A percentile compares a stretch with the other conserved stretches of the same genome.
These are phyloP conservation scores for Eucalyptus rudis DNA, from an alignment of 345 rosid species.

Conservation along the genomic window DNA sequence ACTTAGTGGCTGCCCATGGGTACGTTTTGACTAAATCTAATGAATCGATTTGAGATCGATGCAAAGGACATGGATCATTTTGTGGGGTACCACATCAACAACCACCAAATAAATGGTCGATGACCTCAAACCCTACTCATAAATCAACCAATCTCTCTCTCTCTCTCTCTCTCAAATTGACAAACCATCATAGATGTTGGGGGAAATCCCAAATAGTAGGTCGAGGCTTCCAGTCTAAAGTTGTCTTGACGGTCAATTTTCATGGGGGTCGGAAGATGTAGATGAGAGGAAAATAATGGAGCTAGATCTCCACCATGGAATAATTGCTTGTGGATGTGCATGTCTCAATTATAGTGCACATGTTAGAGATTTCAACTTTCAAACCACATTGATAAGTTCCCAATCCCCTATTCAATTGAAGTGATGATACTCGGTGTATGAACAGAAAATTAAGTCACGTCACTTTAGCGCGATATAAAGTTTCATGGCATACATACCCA, in stretches of 20 bases:
- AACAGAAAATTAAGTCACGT: background rate
- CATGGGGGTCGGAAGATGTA: background rate
- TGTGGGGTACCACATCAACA: background rate
- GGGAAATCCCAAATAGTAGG: background rate
- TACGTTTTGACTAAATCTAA: no score
- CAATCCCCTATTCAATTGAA: background rate
- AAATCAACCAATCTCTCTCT: background rate
- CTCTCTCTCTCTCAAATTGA: background rate
- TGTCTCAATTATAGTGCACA: background rate
- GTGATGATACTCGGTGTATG: background rate
- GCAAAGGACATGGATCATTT: background rate
- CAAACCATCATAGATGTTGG: background rate
- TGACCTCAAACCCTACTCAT: background rate
- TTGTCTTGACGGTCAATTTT: background rate
- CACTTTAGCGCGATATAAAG: background rate
- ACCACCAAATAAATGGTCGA: background rate
- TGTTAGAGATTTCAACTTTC: background rate
- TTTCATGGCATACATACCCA: background rate
- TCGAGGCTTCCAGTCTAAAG: background rate
- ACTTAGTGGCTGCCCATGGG: background rate
- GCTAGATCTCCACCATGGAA: background rate
- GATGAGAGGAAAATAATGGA: background rate
- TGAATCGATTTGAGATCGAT: background rate
- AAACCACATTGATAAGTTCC: background rate
- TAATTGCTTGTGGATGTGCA: background rate